phyloP scores from a whole-genome alignment of 2,329 filamentous ascomycete species.

The Ambrosiella beaveri region DNA sequence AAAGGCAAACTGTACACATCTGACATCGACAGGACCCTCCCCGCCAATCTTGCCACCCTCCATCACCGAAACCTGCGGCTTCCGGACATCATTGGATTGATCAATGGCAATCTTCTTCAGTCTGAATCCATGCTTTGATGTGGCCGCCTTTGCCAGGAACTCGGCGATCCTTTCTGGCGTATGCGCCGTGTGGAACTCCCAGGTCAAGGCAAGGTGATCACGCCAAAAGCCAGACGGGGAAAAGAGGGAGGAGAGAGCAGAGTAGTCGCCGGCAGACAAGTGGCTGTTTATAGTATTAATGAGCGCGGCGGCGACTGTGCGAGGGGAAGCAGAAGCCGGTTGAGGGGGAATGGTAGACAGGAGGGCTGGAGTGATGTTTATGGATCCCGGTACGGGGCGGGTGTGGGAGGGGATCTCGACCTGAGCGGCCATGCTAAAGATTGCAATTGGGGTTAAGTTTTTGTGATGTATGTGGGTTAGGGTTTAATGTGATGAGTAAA shows the following conservation, averaged over 20 bases:
- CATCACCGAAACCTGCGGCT: constrained; percentile 28
- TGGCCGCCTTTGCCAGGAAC: constrained; percentile 21
- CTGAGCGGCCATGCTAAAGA: constrained; percentile 1
- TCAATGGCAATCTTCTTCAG: constrained; percentile 30
- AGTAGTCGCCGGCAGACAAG: constrained; percentile 22
- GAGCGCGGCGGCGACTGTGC: constrained; percentile 24
- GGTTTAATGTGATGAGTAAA: neutral
- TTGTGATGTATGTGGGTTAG: neutral
- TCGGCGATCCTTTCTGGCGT: constrained; percentile 23
- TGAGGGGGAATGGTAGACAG: constrained; percentile 16
- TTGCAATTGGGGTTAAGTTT: neutral
- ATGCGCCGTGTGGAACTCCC: constrained; percentile 37
- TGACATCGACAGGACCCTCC: constrained; percentile 22
- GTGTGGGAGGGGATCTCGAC: constrained; percentile 17
- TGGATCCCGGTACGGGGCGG: constrained; percentile 29
- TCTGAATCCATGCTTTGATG: constrained; percentile 22
- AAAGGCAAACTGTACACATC: constrained; percentile 40
- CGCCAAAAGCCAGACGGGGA: constrained; percentile 35
- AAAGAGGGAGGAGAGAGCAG: constrained; percentile 24
- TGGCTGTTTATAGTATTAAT: constrained; percentile 25
- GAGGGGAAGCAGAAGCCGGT: constrained; percentile 15
- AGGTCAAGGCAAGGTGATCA: constrained; percentile 38
- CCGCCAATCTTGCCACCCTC: constrained; percentile 22
- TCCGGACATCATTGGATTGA: constrained; percentile 23
- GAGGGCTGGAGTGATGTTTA: constrained; percentile 32